Percentiles rank a stretch among this genome's conserved stretches.
Evolutionary conservation across 805 yeast genomes (phyloP).

Genomic region (Grigorovia transvaalensis): DNA sequence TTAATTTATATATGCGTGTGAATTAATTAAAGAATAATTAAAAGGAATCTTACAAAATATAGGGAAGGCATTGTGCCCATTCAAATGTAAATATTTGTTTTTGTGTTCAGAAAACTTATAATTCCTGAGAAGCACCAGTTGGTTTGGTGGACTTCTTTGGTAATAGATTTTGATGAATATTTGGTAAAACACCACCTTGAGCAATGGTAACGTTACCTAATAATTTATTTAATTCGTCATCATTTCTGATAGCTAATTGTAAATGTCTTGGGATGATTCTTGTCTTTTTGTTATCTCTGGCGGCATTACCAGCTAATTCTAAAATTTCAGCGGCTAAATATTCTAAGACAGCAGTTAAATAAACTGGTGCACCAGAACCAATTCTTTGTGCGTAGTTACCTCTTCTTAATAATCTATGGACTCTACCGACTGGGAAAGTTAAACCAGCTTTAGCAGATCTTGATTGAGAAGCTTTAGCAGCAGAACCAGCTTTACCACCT

Average conservation of each 20-base stretch:
- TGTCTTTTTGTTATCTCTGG: conserved; percentile 97
- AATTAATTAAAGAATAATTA: background rate
- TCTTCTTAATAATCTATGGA: conserved; percentile 90
- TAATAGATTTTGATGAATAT: conserved; percentile 86
- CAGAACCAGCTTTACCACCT: conserved; percentile 88
- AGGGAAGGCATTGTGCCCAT: too few species aligned
- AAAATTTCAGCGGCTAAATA: conserved; percentile 96
- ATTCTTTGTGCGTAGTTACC: conserved; percentile 98
- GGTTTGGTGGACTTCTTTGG: conserved; percentile 63
- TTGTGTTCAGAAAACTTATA: conserved; percentile 27
- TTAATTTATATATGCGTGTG: background rate
- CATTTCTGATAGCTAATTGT: conserved; percentile 97
- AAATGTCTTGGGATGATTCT: conserved; percentile 98
- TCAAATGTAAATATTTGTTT: too few species aligned
- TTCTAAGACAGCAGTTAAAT: conserved; percentile 93
- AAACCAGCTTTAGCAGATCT: conserved; percentile 98
- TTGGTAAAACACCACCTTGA: conserved; percentile 98
- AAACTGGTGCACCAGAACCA: conserved; percentile 99
- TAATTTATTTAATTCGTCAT: conserved; percentile 94
- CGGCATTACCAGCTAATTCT: conserved; percentile 98
- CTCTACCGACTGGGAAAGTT: conserved; percentile 99
- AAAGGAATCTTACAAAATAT: background rate
- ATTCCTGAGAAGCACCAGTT: conserved; percentile 57
- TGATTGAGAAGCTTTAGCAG: conserved; percentile 93
- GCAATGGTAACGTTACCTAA: conserved; percentile 91